phyloP scores from a whole-genome alignment of 2,329 filamentous ascomycete genomes.

The Verticillium longisporum region DNA sequence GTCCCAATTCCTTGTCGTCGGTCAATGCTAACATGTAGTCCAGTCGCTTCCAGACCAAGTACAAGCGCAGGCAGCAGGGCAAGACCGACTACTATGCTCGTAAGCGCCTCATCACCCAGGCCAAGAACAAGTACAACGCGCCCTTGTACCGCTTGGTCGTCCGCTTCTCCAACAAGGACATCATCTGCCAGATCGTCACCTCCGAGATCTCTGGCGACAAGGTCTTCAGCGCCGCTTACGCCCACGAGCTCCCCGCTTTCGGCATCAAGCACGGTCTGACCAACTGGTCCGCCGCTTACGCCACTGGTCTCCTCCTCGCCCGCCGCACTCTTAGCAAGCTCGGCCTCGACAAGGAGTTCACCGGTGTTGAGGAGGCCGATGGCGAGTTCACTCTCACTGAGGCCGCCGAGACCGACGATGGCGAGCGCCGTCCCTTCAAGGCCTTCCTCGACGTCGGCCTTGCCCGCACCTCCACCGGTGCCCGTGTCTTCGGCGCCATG shows the following conservation, averaged over 20 bases:
- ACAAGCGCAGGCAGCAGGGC: slow-evolving; percentile 89
- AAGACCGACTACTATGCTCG: slow-evolving; percentile 99
- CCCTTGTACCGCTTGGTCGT: slow-evolving; percentile 99
- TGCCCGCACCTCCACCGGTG: slow-evolving; percentile 93
- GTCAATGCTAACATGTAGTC: not conserved
- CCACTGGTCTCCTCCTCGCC: slow-evolving; percentile 92
- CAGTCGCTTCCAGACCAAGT: slow-evolving; percentile 99
- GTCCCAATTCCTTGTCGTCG: not conserved
- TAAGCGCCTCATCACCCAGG: slow-evolving; percentile 99
- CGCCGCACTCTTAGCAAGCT: slow-evolving; percentile 97
- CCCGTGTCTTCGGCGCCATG: slow-evolving; percentile 98
- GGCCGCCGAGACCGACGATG: slow-evolving; percentile 83
- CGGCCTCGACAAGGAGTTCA: slow-evolving; percentile 85
- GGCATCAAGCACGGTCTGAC: slow-evolving; percentile 97
- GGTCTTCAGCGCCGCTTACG: slow-evolving; percentile 87
- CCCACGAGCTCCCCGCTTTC: slow-evolving; percentile 96
- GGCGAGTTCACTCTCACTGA: slow-evolving; percentile 96
- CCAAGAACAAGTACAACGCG: slow-evolving; percentile 99
- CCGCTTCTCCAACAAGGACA: slow-evolving; percentile 99
- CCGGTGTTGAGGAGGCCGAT: slow-evolving; percentile 92
- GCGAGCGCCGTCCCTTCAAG: slow-evolving; percentile 98
- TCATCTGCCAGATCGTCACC: slow-evolving; percentile 94
- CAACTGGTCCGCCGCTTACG: slow-evolving; percentile 99
- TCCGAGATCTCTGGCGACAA: slow-evolving; percentile 98
- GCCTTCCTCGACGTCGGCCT: slow-evolving; percentile 97